Evolutionary conservation across 2,329 filamentous ascomycete genomes (phyloP).

Genomic region (Xylariomycetidae sp.): DNA sequence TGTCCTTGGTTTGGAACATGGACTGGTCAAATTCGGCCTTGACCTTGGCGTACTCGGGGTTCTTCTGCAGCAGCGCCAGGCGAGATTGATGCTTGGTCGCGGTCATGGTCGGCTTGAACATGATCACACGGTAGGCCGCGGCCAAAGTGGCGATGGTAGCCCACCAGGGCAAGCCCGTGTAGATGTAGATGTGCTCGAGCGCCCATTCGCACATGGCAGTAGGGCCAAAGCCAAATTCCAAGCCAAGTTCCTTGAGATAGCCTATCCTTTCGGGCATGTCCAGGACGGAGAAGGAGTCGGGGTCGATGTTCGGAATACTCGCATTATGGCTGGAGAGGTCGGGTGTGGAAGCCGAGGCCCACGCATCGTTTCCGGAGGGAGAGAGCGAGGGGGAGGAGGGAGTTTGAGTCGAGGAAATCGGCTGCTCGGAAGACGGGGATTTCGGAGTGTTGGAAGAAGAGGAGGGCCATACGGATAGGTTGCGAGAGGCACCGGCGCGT

Average conservation of each 20-base stretch:
- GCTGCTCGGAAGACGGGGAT: background rate
- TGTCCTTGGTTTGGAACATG: constrained; percentile 34
- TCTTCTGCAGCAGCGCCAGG: constrained; percentile 49
- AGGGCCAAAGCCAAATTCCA: constrained; percentile 83
- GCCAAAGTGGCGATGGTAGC: constrained; percentile 63
- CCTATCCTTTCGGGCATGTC: constrained; percentile 70
- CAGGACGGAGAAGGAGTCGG: constrained; percentile 40
- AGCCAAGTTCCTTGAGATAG: constrained; percentile 73
- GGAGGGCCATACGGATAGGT: constrained; percentile 27
- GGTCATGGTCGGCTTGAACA: constrained; percentile 60
- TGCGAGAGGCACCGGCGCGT: constrained; percentile 23
- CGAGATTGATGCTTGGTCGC: constrained; percentile 58
- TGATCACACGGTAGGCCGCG: constrained; percentile 54
- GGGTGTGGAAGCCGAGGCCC: constrained; percentile 5
- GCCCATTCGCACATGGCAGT: constrained; percentile 67
- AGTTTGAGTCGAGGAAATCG: constrained; percentile 1
- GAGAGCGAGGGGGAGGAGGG: constrained; percentile 4
- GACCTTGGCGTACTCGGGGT: constrained; percentile 48
- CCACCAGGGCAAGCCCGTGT: constrained; percentile 74
- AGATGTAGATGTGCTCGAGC: constrained; percentile 79
- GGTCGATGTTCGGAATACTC: constrained; percentile 28
- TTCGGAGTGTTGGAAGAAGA: constrained; percentile 4
- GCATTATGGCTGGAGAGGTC: constrained; percentile 4
- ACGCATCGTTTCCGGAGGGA: constrained; percentile 6
- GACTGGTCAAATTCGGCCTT: constrained; percentile 45